Evolutionary conservation across 805 yeast species (phyloP).

Genomic region (Cyberlindnera mrakii): DNA sequence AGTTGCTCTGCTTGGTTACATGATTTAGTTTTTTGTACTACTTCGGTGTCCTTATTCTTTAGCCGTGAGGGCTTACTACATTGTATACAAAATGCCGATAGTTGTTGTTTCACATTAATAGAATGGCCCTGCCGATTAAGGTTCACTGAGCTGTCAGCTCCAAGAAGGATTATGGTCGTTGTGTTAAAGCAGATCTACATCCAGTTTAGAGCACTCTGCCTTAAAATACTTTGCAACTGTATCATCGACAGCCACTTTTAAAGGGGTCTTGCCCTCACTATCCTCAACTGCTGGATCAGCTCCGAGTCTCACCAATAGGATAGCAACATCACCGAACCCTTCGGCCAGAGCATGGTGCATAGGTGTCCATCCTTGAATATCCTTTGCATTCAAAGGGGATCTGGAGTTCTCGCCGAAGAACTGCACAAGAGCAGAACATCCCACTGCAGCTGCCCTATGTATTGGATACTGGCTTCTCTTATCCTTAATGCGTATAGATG

Average conservation of each 20-base stretch:
- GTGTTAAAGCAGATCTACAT: slow-evolving; percentile 6
- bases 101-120: too few species aligned
- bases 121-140: too few species aligned
- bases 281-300: slow-evolving; percentile 51
- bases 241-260: slow-evolving; percentile 50
- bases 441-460: slow-evolving; percentile 80
- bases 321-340: slow-evolving; percentile 76
- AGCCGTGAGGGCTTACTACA: too few species aligned
- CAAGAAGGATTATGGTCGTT: too few species aligned
- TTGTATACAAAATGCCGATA: too few species aligned
- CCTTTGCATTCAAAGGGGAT: slow-evolving; percentile 64
- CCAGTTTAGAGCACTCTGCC: slow-evolving; percentile 7
- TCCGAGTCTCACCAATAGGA: slow-evolving; percentile 52
- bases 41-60: not conserved
- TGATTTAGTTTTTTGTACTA: too few species aligned
- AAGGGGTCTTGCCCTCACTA: slow-evolving; percentile 47
- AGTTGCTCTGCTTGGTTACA: not conserved
- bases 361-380: slow-evolving; percentile 75
- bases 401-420: slow-evolving; percentile 45
- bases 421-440: slow-evolving; percentile 52
- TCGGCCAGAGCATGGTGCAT: slow-evolving; percentile 88
- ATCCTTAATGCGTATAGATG: slow-evolving; percentile 63
- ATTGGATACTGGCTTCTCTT: slow-evolving; percentile 58
- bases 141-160: too few species aligned
- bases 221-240: slow-evolving; percentile 38